Conservation (phyloP, 345 rosid genomes). For the Euclidium syriacum region DNA sequence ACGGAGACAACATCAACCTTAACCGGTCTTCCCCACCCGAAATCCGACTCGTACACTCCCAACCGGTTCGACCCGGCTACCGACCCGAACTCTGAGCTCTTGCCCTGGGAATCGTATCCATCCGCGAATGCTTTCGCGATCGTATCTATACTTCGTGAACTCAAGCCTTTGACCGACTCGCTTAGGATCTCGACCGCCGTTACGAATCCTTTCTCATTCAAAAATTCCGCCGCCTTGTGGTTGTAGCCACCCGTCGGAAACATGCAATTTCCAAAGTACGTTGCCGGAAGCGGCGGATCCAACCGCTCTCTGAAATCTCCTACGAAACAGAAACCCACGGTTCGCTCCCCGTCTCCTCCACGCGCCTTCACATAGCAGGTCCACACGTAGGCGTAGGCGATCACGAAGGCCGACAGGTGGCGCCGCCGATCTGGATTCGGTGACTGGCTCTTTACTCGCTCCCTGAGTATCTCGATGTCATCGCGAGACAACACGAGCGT, state of each 20-base stretch:
- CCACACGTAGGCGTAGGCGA: constrained; percentile 15
- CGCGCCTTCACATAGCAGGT: constrained; percentile 14
- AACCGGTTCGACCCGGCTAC: constrained; percentile 14
- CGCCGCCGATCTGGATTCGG: too few species aligned
- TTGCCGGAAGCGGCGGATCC: not conserved
- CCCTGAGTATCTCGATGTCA: constrained; percentile 17
- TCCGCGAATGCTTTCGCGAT: not conserved
- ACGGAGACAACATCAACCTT: not conserved
- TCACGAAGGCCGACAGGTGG: constrained; percentile 25
- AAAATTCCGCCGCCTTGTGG: not conserved
- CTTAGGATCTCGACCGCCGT: not conserved
- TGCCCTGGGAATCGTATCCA: too few species aligned
- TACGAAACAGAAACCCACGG: not conserved
- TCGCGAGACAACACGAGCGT: constrained; percentile 20
- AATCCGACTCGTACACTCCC: constrained; percentile 4
- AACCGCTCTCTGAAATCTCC: not conserved
- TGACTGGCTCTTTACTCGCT: constrained; percentile 6
- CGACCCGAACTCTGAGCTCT: not conserved
- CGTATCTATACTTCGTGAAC: not conserved
- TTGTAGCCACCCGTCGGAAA: not conserved
- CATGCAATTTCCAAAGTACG: too few species aligned
- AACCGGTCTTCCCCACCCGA: constrained; percentile 6
- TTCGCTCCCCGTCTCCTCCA: not conserved
- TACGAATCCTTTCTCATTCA: not conserved
- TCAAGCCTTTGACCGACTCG: not conserved